These are phyloP conservation scores for Rosa rugosa DNA, from an alignment of 306 rosid genomes.

Conservation along the genomic window DNA sequence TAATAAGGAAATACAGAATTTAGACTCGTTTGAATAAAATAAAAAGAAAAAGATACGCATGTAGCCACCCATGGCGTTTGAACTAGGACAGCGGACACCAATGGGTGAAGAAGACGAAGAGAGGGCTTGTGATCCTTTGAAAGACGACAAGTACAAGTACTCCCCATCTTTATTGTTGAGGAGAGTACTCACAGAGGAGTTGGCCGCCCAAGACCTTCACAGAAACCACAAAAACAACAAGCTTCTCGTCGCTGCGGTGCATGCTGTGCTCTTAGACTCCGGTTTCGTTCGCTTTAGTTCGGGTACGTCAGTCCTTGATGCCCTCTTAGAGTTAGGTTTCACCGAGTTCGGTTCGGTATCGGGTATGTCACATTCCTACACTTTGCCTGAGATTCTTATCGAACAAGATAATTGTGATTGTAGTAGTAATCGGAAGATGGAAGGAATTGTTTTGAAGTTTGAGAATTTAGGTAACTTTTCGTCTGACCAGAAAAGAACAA, in stretches of 20 bases:
- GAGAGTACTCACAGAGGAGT: slow-evolving; percentile 46
- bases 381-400: slow-evolving; percentile 52
- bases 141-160: neutral
- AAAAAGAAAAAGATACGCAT: no score
- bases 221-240: slow-evolving; percentile 30
- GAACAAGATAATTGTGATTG: slow-evolving; percentile 4
- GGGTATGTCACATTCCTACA: slow-evolving; percentile 47
- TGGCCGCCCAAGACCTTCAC: slow-evolving; percentile 27
- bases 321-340: slow-evolving; percentile 72
- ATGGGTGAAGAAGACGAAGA: neutral
- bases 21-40: no score
- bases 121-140: neutral
- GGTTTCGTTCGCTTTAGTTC: neutral
- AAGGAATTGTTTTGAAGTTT: slow-evolving; percentile 52
- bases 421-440: neutral
- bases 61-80: no score
- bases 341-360: slow-evolving; percentile 41
- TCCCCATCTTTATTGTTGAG: neutral
- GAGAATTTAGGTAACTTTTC: slow-evolving; percentile 38
- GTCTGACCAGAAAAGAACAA: neutral
- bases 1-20: no score
- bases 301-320: slow-evolving; percentile 33
- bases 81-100: neutral
- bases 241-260: slow-evolving; percentile 46
- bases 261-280: neutral